These are phyloP conservation scores for Diplogelasinospora grovesii DNA, from an alignment of 495 filamentous ascomycete species.

Conservation along the genomic window DNA sequence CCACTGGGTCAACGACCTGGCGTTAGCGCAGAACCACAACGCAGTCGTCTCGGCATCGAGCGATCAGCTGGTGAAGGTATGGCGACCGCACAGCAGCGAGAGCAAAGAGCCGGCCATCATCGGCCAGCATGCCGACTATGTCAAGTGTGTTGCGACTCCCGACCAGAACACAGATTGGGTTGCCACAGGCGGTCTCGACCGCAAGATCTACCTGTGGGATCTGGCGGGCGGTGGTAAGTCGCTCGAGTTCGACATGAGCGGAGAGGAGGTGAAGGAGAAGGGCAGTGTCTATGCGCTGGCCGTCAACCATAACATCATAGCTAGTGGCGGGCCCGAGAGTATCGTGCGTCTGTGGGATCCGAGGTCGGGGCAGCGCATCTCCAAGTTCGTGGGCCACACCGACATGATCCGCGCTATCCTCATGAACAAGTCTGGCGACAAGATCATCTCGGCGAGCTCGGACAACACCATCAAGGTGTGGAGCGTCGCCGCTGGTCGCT, in stretches of 20 bases:
- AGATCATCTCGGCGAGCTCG: conserved; percentile 88
- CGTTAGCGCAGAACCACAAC: conserved; percentile 72
- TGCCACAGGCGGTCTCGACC: conserved; percentile 90
- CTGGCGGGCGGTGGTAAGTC: conserved; percentile 78
- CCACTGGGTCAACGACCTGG: conserved; percentile 97
- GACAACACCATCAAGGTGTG: conserved; percentile 97
- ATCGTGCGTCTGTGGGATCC: conserved; percentile 92
- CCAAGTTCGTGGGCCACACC: conserved; percentile 96
- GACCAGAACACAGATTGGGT: conserved; percentile 70
- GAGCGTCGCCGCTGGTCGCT: conserved; percentile 89
- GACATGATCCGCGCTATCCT: conserved; percentile 90
- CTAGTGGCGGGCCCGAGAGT: conserved; percentile 90
- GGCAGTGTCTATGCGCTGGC: conserved; percentile 90
- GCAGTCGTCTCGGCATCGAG: conserved; percentile 92
- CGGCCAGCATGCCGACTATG: conserved; percentile 91
- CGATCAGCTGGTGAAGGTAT: conserved; percentile 89
- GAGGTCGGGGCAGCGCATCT: conserved; percentile 79
- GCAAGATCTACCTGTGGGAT: conserved; percentile 90
- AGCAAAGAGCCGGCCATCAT: conserved; percentile 68
- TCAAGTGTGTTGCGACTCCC: conserved; percentile 85
- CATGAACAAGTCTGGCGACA: conserved; percentile 81
- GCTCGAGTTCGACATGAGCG: conserved; percentile 73
- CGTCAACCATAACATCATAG: conserved; percentile 65
- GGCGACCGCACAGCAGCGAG: conserved; percentile 76
- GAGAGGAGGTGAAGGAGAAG: conserved; percentile 76